phyloP scores from a whole-genome alignment of 1,139 yeast genomes.

The Zygoascus hellenicus region DNA sequence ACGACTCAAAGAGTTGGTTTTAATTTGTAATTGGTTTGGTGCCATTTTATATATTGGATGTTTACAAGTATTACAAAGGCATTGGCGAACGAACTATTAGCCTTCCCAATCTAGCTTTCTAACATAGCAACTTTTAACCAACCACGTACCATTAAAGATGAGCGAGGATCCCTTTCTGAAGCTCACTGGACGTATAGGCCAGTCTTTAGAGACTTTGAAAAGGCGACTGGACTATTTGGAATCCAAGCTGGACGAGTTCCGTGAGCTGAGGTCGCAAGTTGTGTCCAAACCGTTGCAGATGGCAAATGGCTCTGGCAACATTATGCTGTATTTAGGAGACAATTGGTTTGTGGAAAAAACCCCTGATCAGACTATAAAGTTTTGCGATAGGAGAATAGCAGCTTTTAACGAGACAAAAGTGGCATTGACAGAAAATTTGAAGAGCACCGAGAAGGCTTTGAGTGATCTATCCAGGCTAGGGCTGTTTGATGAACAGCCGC shows the following conservation, averaged over 20 bases:
- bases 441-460: slow-evolving; percentile 41
- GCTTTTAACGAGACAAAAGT: slow-evolving; percentile 38
- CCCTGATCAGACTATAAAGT: slow-evolving; percentile 41
- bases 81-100: background rate
- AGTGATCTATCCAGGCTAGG: slow-evolving; percentile 28
- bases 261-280: slow-evolving; percentile 7
- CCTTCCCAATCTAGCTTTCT: background rate
- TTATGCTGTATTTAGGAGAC: slow-evolving; percentile 50
- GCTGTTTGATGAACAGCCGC: background rate
- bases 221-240: slow-evolving; percentile 6
- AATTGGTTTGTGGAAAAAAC: slow-evolving; percentile 53
- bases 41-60: slow-evolving; percentile 43
- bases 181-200: slow-evolving; percentile 9
- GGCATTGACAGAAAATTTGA: slow-evolving; percentile 40
- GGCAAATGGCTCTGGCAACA: slow-evolving; percentile 18
- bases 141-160: background rate
- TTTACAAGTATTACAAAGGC: background rate
- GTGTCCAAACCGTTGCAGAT: slow-evolving; percentile 5
- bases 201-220: slow-evolving; percentile 8
- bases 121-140: background rate
- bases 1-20: slow-evolving; percentile 66
- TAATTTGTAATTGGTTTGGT: slow-evolving; percentile 72
- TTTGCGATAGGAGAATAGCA: slow-evolving; percentile 39
- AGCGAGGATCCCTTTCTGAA: slow-evolving; percentile 2
- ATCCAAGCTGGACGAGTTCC: slow-evolving; percentile 15